These are phyloP conservation scores for Giardia duodenalis DNA, from an alignment of 208 protist species.

Conservation along the genomic window DNA sequence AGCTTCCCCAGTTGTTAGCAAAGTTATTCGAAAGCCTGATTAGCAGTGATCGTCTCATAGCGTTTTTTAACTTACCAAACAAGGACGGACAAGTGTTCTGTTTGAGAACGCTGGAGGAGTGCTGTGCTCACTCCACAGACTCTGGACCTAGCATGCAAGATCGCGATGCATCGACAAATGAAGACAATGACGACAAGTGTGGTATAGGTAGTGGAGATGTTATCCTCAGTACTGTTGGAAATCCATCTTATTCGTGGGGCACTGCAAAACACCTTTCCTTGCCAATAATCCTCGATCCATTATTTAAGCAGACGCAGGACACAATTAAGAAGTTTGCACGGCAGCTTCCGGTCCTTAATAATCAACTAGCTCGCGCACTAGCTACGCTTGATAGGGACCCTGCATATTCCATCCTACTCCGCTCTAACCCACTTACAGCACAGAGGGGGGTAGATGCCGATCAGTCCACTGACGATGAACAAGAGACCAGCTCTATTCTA, in stretches of 20 bases:
- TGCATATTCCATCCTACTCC: too few relatives aligned
- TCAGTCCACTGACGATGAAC: neutral
- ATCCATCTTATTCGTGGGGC: neutral
- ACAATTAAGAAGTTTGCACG: neutral
- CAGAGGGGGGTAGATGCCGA: neutral
- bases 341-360: neutral
- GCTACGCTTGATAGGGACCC: neutral
- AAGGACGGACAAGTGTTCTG: neutral
- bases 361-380: neutral
- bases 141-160: neutral
- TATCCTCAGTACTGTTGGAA: neutral
- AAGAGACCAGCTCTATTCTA: too few relatives aligned
- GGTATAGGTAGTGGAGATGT: neutral
- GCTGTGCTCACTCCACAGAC: neutral
- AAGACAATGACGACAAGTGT: neutral
- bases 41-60: slow-evolving; percentile 3
- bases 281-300: neutral
- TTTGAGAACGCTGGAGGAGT: neutral
- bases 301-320: neutral
- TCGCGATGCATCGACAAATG: neutral
- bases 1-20: neutral
- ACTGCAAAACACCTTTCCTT: neutral
- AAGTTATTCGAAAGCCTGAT: slow-evolving; percentile 7
- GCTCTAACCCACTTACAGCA: too few relatives aligned
- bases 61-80: slow-evolving; percentile 20